Percentiles rank a stretch among this genome's conserved stretches.
phyloP scores from a whole-genome alignment of 306 rosid genomes.

The Vigna reflexopilosa region DNA sequence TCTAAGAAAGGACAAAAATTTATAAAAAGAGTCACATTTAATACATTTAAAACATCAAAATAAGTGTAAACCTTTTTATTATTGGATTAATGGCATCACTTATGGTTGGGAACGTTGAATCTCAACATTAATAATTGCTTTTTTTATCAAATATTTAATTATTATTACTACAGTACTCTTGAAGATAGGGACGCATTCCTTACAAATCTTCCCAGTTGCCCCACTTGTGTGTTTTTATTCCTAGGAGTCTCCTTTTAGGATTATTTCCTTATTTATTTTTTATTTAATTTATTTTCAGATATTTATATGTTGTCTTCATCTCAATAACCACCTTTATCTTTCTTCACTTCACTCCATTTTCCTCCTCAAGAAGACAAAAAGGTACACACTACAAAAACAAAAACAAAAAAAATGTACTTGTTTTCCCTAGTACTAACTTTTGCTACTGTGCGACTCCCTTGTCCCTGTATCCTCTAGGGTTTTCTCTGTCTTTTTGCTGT shows the following conservation, averaged over 20 bases:
- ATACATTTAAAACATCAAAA: too few relatives aligned
- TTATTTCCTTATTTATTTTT: background rate
- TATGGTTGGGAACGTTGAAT: background rate
- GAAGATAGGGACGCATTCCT: background rate
- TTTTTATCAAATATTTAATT: background rate
- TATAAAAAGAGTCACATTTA: background rate
- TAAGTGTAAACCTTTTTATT: too few relatives aligned
- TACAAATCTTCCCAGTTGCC: background rate
- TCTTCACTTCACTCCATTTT: constrained; percentile 31
- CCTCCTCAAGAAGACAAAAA: constrained; percentile 34
- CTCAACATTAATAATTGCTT: background rate
- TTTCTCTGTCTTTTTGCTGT: constrained; percentile 1
- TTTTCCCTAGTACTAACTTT: constrained; percentile 32
- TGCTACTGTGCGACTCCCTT: background rate
- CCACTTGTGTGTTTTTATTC: constrained; percentile 33
- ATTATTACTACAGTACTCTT: background rate
- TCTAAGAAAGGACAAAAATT: background rate
- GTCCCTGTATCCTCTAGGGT: background rate
- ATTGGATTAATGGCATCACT: too few relatives aligned
- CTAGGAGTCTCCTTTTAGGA: constrained; percentile 53
- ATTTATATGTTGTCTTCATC: constrained; percentile 35
- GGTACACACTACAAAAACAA: background rate
- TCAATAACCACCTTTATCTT: constrained; percentile 9
- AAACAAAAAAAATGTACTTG: background rate
- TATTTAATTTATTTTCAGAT: background rate